These are phyloP conservation scores for Gnaphalium uliginosum DNA, from an alignment of 129 eudicot genomes.

Conservation along the genomic window DNA sequence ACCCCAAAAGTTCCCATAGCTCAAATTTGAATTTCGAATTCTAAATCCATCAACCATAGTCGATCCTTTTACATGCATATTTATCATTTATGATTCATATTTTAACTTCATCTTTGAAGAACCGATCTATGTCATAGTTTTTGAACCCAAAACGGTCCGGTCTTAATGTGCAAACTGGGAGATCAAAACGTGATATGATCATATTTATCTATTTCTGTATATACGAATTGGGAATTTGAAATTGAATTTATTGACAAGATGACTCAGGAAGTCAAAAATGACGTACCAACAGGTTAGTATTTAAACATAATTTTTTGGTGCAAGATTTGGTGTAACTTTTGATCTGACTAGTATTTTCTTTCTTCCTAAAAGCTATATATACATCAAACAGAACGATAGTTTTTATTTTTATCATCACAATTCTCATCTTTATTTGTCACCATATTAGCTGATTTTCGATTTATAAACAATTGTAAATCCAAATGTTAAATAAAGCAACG, in stretches of 20 bases:
- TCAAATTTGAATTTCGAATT: neutral
- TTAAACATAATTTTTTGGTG: neutral
- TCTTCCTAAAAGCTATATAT: neutral
- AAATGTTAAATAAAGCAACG: neutral
- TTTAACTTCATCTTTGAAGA: neutral
- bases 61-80: neutral
- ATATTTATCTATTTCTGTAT: neutral
- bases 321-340: neutral
- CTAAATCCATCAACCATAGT: neutral
- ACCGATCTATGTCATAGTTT: neutral
- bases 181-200: constrained; percentile 6
- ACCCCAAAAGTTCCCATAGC: neutral
- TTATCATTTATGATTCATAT: neutral
- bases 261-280: constrained; percentile 25
- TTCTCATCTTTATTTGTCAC: neutral
- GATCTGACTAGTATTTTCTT: neutral
- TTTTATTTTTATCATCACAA: neutral
- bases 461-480: neutral
- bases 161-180: neutral
- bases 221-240: neutral
- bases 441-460: neutral
- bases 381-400: neutral
- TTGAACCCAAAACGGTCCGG: neutral
- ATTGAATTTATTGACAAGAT: constrained; percentile 1
- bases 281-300: constrained; percentile 15